Conservation (phyloP, 2,329 filamentous ascomycete species). For the Chaetomiaceae sp. region DNA sequence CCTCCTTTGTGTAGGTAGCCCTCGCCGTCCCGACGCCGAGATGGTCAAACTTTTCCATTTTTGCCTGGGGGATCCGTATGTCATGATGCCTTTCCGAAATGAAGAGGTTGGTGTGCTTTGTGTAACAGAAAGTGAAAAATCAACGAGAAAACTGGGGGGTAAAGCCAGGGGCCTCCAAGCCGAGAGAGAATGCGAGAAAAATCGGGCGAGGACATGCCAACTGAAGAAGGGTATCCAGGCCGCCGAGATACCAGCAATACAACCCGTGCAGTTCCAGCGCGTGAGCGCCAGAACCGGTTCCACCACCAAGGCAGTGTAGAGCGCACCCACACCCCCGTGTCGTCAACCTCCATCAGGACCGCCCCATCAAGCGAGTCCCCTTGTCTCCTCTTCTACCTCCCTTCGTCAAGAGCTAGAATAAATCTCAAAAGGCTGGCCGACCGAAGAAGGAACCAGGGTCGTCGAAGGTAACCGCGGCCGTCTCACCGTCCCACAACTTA, state of each 20-base stretch:
- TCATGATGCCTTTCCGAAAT: constrained; percentile 22
- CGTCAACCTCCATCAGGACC: constrained; percentile 22
- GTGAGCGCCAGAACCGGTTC: constrained; percentile 24
- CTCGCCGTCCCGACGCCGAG: constrained; percentile 22
- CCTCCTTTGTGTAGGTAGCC: constrained; percentile 11
- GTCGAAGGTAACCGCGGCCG: constrained; percentile 19
- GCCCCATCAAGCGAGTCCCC: constrained; percentile 14
- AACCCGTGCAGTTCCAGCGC: constrained; percentile 27
- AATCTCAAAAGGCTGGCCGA: constrained; percentile 19
- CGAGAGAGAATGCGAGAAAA: constrained; percentile 17
- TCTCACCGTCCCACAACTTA: constrained; percentile 33
- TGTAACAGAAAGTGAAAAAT: constrained; percentile 12
- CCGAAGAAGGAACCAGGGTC: constrained; percentile 22
- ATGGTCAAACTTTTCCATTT: constrained; percentile 27
- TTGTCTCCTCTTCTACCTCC: constrained; percentile 21
- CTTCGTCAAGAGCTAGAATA: constrained; percentile 18
- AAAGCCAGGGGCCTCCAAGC: constrained; percentile 16
- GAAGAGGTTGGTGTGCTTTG: constrained; percentile 8
- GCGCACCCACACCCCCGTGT: constrained; percentile 27
- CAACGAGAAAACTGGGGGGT: constrained; percentile 15
- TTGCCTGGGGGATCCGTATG: constrained; percentile 22
- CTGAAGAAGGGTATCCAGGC: constrained; percentile 30
- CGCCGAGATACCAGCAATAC: constrained; percentile 28
- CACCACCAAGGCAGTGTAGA: constrained; percentile 29
- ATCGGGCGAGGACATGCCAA: constrained; percentile 21